phyloP scores from a whole-genome alignment of 2,329 filamentous ascomycete species.

The Coniochaeta hoffmannii region DNA sequence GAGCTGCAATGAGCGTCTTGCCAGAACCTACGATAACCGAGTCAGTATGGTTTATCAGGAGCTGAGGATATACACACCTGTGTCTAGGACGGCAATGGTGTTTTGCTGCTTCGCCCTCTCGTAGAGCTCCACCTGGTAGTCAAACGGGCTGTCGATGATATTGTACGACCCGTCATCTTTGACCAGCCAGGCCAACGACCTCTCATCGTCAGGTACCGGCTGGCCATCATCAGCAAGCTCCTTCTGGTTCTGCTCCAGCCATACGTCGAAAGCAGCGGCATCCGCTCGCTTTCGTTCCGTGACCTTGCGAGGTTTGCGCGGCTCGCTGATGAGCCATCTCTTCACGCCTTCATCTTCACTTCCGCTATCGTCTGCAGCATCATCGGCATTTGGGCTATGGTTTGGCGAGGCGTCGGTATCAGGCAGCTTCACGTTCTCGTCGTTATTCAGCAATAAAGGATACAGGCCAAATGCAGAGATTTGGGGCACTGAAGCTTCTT shows the following conservation, averaged over 20 bases:
- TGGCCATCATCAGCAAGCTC: slow-evolving; percentile 25
- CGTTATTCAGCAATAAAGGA: not conserved
- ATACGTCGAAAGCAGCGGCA: slow-evolving; percentile 40
- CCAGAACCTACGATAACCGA: slow-evolving; percentile 61
- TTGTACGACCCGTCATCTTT: slow-evolving; percentile 30
- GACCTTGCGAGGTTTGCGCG: slow-evolving; percentile 26
- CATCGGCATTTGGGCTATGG: not conserved
- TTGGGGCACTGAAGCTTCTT: not conserved
- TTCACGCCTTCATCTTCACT: slow-evolving; percentile 20
- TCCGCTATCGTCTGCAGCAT: slow-evolving; percentile 3
- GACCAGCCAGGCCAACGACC: slow-evolving; percentile 25
- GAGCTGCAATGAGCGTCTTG: slow-evolving; percentile 91
- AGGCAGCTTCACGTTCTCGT: not conserved
- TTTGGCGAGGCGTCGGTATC: not conserved
- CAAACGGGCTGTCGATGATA: slow-evolving; percentile 71
- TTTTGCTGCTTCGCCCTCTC: slow-evolving; percentile 80
- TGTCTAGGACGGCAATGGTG: slow-evolving; percentile 87
- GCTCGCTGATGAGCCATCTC: slow-evolving; percentile 16
- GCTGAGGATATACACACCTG: slow-evolving; percentile 40
- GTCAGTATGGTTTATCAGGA: slow-evolving; percentile 6
- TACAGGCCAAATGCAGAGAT: not conserved
- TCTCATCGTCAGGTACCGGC: slow-evolving; percentile 15
- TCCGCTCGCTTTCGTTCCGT: slow-evolving; percentile 42
- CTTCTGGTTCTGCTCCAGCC: slow-evolving; percentile 27
- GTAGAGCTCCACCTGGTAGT: slow-evolving; percentile 90